Evolutionary conservation across 169 alveolate genomes (phyloP).

Genomic region (Cryptosporidium meleagridis): DNA sequence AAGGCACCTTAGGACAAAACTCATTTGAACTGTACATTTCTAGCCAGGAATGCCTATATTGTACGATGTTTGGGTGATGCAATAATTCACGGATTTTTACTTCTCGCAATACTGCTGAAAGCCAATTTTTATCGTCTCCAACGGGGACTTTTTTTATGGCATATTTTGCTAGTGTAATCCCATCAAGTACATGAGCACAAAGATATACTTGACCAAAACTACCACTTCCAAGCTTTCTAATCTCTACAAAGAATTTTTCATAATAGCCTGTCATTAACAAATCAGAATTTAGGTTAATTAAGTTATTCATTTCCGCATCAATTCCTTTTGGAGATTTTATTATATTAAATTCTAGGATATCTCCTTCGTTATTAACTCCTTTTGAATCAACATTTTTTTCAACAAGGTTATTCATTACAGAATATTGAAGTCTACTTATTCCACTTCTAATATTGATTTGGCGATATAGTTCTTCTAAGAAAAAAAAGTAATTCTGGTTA

Average conservation of each 20-base stretch:
- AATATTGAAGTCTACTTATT: neutral
- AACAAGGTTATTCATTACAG: constrained; percentile 7
- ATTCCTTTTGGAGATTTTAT: constrained; percentile 3
- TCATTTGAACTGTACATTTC: constrained; percentile 85
- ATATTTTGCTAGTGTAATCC: constrained; percentile 82
- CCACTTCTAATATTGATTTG: constrained; percentile 49
- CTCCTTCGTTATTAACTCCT: neutral
- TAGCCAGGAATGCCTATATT: constrained; percentile 85
- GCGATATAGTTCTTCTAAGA: constrained; percentile 56
- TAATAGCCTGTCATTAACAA: constrained; percentile 85
- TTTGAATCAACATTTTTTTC: neutral
- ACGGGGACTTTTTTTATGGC: constrained; percentile 87
- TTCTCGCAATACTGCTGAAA: constrained; percentile 81
- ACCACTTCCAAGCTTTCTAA: constrained; percentile 83
- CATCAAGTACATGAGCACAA: constrained; percentile 84
- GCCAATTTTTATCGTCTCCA: constrained; percentile 84
- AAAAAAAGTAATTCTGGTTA: constrained; percentile 57
- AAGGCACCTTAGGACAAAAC: constrained; percentile 85
- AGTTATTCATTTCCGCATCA: constrained; percentile 7
- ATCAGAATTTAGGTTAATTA: constrained; percentile 75
- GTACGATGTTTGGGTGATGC: constrained; percentile 83
- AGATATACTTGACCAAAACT: constrained; percentile 84
- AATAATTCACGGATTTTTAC: constrained; percentile 85
- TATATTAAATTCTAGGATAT: constrained; percentile 13
- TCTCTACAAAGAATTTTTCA: constrained; percentile 82